A percentile compares a stretch with the other conserved stretches of the same genome.
Evolutionary conservation across 148 eudicot genomes (phyloP).

Genomic region (Camellia sinensis): DNA sequence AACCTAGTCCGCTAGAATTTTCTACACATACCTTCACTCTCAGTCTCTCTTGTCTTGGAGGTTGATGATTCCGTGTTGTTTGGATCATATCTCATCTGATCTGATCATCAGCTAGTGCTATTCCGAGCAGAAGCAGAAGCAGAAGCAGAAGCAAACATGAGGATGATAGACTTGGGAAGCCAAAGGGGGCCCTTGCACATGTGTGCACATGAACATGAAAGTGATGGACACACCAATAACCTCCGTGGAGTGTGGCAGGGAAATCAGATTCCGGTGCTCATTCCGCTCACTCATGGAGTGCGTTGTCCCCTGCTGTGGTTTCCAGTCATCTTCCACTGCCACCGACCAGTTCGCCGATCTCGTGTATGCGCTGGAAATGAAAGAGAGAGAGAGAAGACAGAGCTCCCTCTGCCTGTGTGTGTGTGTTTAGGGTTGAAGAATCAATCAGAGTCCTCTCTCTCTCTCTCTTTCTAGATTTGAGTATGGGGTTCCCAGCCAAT

Average conservation of each 20-base stretch:
- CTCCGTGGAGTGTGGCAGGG: slow-evolving; percentile 24
- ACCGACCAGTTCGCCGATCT: too few species aligned
- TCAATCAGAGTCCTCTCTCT: too few species aligned
- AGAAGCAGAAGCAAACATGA: slow-evolving; percentile 19
- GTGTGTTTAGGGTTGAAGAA: too few species aligned
- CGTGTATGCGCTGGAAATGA: too few species aligned
- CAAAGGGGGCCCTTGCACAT: slow-evolving; percentile 22
- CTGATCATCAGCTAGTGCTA: neutral
- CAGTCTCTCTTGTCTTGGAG: neutral
- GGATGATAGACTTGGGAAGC: slow-evolving; percentile 34
- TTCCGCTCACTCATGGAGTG: slow-evolving; percentile 27
- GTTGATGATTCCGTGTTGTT: neutral
- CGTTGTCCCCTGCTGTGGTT: slow-evolving; percentile 27
- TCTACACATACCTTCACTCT: too few species aligned
- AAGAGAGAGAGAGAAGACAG: too few species aligned
- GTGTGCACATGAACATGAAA: neutral
- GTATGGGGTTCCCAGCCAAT: slow-evolving; percentile 42
- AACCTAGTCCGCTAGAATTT: too few species aligned
- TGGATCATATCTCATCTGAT: neutral
- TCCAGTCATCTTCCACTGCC: neutral
- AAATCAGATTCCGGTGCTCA: slow-evolving; percentile 24
- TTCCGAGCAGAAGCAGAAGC: neutral
- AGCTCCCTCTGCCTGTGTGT: too few species aligned
- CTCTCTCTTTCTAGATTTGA: neutral
- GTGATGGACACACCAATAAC: slow-evolving; percentile 25